These are phyloP conservation scores for Clarireedia paspali DNA, from an alignment of 2,329 filamentous ascomycete genomes.

Conservation along the genomic window DNA sequence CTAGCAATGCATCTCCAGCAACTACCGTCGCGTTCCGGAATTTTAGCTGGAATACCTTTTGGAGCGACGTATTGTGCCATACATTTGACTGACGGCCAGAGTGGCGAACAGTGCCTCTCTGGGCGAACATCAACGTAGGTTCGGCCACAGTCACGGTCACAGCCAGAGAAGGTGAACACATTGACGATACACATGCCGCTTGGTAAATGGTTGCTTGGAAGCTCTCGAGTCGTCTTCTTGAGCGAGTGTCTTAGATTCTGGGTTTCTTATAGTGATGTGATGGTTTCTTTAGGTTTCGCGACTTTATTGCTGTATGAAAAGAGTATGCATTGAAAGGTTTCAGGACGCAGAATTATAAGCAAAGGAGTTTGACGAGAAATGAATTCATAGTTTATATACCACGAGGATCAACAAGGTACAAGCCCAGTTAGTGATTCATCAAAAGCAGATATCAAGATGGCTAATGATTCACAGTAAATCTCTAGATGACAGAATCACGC, in stretches of 20 bases:
- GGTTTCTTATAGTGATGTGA: too few species aligned
- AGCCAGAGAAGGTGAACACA: conserved; percentile 22
- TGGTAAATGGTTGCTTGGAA: not conserved
- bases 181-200: conserved; percentile 23
- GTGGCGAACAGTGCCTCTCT: conserved; percentile 17
- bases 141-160: conserved; percentile 20
- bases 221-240: not conserved
- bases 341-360: not conserved
- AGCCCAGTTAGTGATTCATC: conserved; percentile 1
- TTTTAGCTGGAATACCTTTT: not conserved
- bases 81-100: conserved; percentile 24
- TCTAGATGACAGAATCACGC: not conserved
- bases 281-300: too few species aligned
- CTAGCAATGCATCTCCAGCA: not conserved
- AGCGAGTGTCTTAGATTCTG: too few species aligned
- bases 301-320: too few species aligned
- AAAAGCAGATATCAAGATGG: not conserved
- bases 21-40: too few species aligned
- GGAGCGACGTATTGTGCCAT: not conserved
- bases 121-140: conserved; percentile 19
- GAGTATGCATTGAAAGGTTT: too few species aligned
- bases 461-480: conserved; percentile 4
- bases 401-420: not conserved
- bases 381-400: not conserved
- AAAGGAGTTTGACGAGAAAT: not conserved